Conservation (phyloP, 257 asterid species). For the Solanum chilense region DNA sequence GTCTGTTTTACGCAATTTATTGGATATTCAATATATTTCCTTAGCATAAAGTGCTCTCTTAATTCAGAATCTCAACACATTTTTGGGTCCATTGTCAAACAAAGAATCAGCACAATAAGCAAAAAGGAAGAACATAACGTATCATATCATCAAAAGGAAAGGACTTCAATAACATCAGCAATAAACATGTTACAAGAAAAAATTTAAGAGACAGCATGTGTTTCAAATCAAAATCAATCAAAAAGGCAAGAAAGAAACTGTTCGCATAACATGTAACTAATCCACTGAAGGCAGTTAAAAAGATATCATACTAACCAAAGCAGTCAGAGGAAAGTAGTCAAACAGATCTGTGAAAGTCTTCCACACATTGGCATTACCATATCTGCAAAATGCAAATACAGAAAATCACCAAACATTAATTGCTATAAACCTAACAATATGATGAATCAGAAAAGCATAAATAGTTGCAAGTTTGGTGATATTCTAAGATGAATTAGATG, state of each 20-base stretch:
- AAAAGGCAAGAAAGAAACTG: not conserved
- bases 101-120: not conserved
- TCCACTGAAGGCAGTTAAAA: not conserved
- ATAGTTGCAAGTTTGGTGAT: not conserved
- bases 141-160: not conserved
- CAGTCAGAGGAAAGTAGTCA: constrained; percentile 22
- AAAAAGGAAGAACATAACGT: not conserved
- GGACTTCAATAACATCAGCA: not conserved
- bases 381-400: constrained; percentile 5
- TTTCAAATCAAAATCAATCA: not conserved
- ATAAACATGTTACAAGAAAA: not conserved
- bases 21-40: not conserved
- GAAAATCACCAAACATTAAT: not conserved
- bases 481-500: not conserved
- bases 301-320: constrained; percentile 8
- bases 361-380: constrained; percentile 20
- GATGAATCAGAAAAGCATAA: not conserved
- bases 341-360: constrained; percentile 19
- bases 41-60: not conserved
- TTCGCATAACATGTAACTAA: not conserved
- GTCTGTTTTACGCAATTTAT: not conserved
- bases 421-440: not conserved
- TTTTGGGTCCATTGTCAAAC: not conserved
- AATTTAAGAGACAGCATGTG: not conserved
- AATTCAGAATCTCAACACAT: not conserved